These are phyloP conservation scores for Oldenlandia corymbosa DNA, from an alignment of 257 asterid genomes.

Conservation along the genomic window DNA sequence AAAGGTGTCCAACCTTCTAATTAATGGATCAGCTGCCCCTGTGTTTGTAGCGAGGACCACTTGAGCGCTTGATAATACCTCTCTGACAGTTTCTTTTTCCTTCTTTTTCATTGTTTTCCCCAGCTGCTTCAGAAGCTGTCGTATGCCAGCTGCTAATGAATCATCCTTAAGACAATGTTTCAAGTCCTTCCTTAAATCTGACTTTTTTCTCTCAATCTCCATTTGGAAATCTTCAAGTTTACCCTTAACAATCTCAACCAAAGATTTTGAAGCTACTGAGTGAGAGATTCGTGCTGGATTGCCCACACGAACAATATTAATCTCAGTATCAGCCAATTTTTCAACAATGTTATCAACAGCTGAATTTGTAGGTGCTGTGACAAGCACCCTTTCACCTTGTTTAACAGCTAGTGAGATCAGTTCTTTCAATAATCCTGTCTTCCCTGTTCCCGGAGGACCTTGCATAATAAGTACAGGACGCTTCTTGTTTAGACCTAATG, in stretches of 20 bases:
- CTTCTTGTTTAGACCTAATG: slow-evolving; percentile 78
- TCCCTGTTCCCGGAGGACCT: slow-evolving; percentile 99
- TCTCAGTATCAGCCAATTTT: slow-evolving; percentile 60
- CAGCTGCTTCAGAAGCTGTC: slow-evolving; percentile 92
- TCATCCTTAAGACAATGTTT: slow-evolving; percentile 80
- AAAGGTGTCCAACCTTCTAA: slow-evolving; percentile 61
- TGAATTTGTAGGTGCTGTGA: slow-evolving; percentile 96
- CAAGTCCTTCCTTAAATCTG: slow-evolving; percentile 82
- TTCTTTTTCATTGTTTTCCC: slow-evolving; percentile 87
- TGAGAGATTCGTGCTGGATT: slow-evolving; percentile 90
- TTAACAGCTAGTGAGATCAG: slow-evolving; percentile 63
- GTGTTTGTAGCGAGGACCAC: slow-evolving; percentile 93
- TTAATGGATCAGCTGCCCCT: slow-evolving; percentile 93
- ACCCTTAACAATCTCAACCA: slow-evolving; percentile 71
- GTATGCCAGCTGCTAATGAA: slow-evolving; percentile 95
- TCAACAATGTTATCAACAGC: slow-evolving; percentile 98
- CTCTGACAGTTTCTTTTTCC: slow-evolving; percentile 88
- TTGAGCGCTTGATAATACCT: slow-evolving; percentile 64
- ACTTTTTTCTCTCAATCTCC: slow-evolving; percentile 81
- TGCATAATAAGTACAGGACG: slow-evolving; percentile 74
- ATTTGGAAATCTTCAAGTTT: slow-evolving; percentile 66
- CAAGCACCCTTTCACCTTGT: slow-evolving; percentile 94
- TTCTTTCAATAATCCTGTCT: slow-evolving; percentile 77
- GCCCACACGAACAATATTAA: slow-evolving; percentile 77
- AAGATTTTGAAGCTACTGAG: slow-evolving; percentile 75